Evolutionary conservation across 345 rosid species (phyloP), one percentile per base, ranked within the genome.

Genomic region (Euphorbia peplus): DNA sequence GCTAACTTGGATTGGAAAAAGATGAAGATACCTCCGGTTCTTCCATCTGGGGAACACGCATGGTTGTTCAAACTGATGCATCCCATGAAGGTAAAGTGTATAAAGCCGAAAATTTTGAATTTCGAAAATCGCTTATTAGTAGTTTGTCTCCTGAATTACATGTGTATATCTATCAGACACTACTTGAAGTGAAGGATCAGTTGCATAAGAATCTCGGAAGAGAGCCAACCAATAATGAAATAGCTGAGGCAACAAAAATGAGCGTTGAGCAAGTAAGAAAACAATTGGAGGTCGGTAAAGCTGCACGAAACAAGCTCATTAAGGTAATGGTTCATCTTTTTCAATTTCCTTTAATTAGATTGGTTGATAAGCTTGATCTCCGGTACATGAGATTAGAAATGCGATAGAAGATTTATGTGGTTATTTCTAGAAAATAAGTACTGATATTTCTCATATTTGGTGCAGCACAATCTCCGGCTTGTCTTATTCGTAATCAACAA

Each of bases 391-490:
- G n/a, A n/a, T n/a, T n/a, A n/a, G n/a, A n/a, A n/a, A n/a, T n/a
- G n/a, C n/a, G n/a, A n/a, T n/a, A n/a, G n/a, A n/a, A n/a, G n/a
- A n/a, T n/a, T n/a, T n/a, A n/a, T n/a, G n/a, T n/a, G n/a, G n/a
- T n/a, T n/a, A n/a, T n/a, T n/a, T n/a, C n/a, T n/a, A n/a, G n/a
- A n/a, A n/a, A n/a, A n/a, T n/a, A n/a, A n/a, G n/a, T n/a, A n/a
- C n/a, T n/a, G n/a, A n/a, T n/a, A n/a, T n/a, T n/a, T n/a, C 48
- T 59, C 37, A 9, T 42, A 44, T 51, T 30, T 69, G 66, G 78
- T 76, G 85, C 97, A 95, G 99, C 97, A 90, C 80, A 95, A 95
- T 85, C 97, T 95, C 66, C 88, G 99, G 51, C 91, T 95, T 54
- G 88, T 95, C 14, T 69, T 95, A 81, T 95, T 91, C 72, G 90